Base-by-base conservation (phyloP, 306 rosid species). In the Begonia loranthoides region DNA sequence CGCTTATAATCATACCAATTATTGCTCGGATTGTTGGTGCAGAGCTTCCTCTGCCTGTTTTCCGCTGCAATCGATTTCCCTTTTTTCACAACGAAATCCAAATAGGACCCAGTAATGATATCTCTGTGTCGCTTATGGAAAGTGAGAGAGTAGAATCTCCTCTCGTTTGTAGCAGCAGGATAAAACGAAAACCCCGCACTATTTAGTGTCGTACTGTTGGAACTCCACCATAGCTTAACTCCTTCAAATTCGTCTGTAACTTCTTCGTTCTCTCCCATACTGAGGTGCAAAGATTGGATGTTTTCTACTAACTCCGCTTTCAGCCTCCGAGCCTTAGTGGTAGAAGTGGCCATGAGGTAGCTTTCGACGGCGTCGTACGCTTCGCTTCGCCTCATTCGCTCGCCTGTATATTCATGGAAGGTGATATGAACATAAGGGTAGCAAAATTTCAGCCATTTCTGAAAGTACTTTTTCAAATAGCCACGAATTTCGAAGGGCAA, bases 21-120 rank as follows among this genome's bases (percentile, higher is more conserved):
- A 17, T 48, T 52, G 15, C 28, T 3, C 2, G 63, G 63, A 58
- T 59, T 60, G 71, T 87, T 87, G 21, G 83, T 83, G 43, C 77
- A 83, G 51, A 83, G 94, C 76, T 66, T 82, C 50, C 90, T 68
- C 36, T 79, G 87, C 39, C 90, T 56, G 40, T 79, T 82, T 43
- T 45, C 72, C 49, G 71, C 67, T 58, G 62, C 68, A 6, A 79
- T 71, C 0, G 74, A 82, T 17, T 57, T 68, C 5, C 94, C 90
- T 44, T 85, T 90, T 58, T 76, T 71, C 51, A 89, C 3, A 0
- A 85, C 87, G 49, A 65, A 55, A 10, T 58, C 19, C 6, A 89
- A 51, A 62, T 85, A 82, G 1, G 75, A 36, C 13, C 72, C 74
- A 13, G 74, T 45, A 15, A 89, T 60, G 12, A 68, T 24, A 1